Base-by-base conservation (phyloP, 2,329 filamentous ascomycete genomes). In the Penicillium aurantiogriseum region DNA sequence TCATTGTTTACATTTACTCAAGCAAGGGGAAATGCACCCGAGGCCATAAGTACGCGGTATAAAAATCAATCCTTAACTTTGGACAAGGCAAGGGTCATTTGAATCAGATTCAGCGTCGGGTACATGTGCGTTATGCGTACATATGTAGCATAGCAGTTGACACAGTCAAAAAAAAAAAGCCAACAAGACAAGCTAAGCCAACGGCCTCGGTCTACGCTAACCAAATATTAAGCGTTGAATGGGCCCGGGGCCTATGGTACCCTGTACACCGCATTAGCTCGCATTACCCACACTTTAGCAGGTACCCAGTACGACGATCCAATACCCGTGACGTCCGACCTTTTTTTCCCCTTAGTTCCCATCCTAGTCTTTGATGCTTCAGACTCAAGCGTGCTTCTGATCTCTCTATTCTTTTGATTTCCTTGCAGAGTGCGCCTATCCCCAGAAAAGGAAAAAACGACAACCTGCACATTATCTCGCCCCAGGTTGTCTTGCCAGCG, bases 401-500 rank as follows among this genome's bases (percentile, higher is more conserved):
- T 29, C 21, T 27, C 50, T 36, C 40, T 17, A 13, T 57, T 51
- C 51, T 54, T 54, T 55, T 54, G 35, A 56, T 58, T 51, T 54
- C 40, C 53, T 58, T 58, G 56, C 57, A 50, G n/a, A 33, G 21
- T 25, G n/a, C n/a, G 21, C 51, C 57, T 45, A 55, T 60, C 31
- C 43, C 33, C 45, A 21, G 57, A 60, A 63, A 51, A 21, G 10
- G 25, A 35, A 31, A 54, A 54, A 5, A 23, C 15, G 53, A 56
- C 39, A 56, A 31, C 39, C 53, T 56, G 53, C 38, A 51, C 23
- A 56, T 55, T 60, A 64, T 61, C 65, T 51, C 21, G 46, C 7
- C 60, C 62, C 62, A 64, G 64, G 66, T 55, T 63, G 59, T 61
- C 64, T 64, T 65, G 63, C 65, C 65, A 69, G 63, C 68, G 61